Evolutionary conservation across 2,329 filamentous ascomycete species (phyloP), one percentile per base, ranked within the genome.

Genomic region (Didymella arachidicola): DNA sequence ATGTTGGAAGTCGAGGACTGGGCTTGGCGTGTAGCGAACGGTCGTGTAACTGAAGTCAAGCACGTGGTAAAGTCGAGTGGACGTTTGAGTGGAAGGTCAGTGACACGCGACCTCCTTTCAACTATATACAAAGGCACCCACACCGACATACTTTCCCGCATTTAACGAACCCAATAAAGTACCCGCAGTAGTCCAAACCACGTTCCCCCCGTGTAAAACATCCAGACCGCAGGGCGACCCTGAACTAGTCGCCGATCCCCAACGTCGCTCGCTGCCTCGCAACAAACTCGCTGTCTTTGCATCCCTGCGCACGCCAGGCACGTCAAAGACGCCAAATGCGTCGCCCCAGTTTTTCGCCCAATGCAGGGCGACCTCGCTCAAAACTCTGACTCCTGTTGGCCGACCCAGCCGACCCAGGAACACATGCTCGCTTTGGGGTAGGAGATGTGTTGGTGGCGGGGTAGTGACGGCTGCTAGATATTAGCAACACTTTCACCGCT

Each of bases 1-100:
- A 75, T 75, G 3, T 39, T 60, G 57, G 32, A 30, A 18, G n/a
- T 52, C 29, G 52, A 29, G n/a, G 41, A 36, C 45, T 18, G 45
- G 38, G 54, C 27, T 59, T 50, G 50, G 51, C 45, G 46, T 58
- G 44, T 53, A 53, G 45, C 45, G 50, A 50, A 42, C 32, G 43
- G 38, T 14, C 39, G 39, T 34, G 44, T 44, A 29, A 50, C 50
- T 25, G n/a, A 27, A 44, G 39, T 29, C 12, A 32, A 25, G 14
- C 14, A 30, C 7, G 32, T 34, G 18, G 19, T 50, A 32, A 39
- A 38, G 10, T 34, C 30, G 45, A 45, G 44, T 41, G 8, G 42
- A 54, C 39, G 50, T 41, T 36, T 45, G 47, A 41, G 45, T 39
- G 39, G 27, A 45, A 46, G 27, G 54, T 22, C 34, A 34, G 32